These are phyloP conservation scores for Quercus aquifolioides DNA, from an alignment of 306 rosid species.

Conservation along the genomic window DNA sequence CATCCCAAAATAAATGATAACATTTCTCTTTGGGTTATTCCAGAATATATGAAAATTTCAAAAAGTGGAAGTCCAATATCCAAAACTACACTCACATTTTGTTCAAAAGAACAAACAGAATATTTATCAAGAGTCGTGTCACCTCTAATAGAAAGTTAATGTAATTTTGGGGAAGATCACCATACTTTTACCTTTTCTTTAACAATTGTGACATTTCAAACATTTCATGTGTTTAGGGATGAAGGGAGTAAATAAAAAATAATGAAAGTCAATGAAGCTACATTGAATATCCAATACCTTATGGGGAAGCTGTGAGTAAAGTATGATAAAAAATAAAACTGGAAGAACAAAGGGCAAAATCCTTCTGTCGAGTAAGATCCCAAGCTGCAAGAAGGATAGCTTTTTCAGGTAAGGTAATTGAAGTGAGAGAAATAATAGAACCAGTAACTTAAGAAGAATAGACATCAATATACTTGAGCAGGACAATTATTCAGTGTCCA, in stretches of 20 bases:
- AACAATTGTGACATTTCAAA: too few species aligned
- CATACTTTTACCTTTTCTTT: too few species aligned
- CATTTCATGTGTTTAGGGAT: too few species aligned
- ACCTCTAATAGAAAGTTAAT: too few species aligned
- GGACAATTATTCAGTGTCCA: not conserved
- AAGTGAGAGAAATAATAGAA: not conserved
- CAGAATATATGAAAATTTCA: too few species aligned
- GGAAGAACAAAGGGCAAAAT: slow-evolving; percentile 59
- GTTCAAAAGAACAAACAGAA: too few species aligned
- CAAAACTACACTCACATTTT: too few species aligned
- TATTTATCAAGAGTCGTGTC: too few species aligned
- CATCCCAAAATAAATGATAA: too few species aligned
- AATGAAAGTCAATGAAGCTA: slow-evolving; percentile 2
- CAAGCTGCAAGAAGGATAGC: slow-evolving; percentile 63
- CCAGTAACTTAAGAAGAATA: not conserved
- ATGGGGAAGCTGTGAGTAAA: slow-evolving; percentile 95
- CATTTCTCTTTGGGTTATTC: too few species aligned
- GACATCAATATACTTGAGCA: not conserved
- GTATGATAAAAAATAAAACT: slow-evolving; percentile 66
- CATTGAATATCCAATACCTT: slow-evolving; percentile 51
- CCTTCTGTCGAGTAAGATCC: slow-evolving; percentile 74
- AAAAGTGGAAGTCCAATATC: too few species aligned
- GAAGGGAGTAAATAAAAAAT: not conserved
- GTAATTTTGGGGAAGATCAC: too few species aligned
- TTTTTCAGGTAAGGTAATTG: slow-evolving; percentile 21